A percentile compares a stretch with the other conserved stretches of the same genome.
phyloP scores from a whole-genome alignment of 495 filamentous ascomycete species.

The Trichoderma reesei region DNA sequence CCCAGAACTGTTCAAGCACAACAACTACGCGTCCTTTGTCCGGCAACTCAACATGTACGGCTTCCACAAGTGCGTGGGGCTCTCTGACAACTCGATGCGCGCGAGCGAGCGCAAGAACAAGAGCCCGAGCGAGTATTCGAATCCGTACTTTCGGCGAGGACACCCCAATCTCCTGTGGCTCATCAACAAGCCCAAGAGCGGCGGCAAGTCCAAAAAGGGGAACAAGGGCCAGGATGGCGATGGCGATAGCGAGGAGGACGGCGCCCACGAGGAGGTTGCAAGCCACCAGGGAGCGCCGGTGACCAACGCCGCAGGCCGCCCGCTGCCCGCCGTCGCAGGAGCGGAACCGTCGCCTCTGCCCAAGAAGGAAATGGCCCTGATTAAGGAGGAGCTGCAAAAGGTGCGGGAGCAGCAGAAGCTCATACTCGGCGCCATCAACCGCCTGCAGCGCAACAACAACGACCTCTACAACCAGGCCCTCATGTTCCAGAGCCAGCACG shows the following conservation, averaged over 20 bases:
- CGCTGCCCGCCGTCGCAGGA: conserved; percentile 19
- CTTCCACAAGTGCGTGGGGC: conserved; percentile 95
- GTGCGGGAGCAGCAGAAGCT: conserved; percentile 76
- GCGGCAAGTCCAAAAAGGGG: conserved; percentile 39
- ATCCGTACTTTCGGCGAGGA: conserved; percentile 89
- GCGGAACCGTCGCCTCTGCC: conserved; percentile 44
- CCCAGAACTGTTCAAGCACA: conserved; percentile 97
- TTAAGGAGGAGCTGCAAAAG: conserved; percentile 69
- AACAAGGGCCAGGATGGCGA: conserved; percentile 60
- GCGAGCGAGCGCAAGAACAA: conserved; percentile 95
- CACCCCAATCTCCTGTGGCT: conserved; percentile 93
- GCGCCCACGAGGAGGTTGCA: conserved; percentile 28
- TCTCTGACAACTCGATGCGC: conserved; percentile 95
- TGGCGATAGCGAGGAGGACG: conserved; percentile 61
- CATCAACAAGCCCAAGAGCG: conserved; percentile 90
- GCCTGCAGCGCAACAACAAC: conserved; percentile 73
- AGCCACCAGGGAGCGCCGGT: conserved; percentile 16
- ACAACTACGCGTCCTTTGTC: conserved; percentile 98
- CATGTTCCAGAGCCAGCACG: conserved; percentile 84
- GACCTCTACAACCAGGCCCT: conserved; percentile 82
- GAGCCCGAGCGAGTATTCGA: conserved; percentile 94
- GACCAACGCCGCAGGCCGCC: conserved; percentile 10
- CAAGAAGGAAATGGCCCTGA: conserved; percentile 65
- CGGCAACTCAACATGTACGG: conserved; percentile 99
- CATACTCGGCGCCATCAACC: conserved; percentile 69